Evolutionary conservation across 345 rosid species (phyloP).

Genomic region (Syzygium aromaticum): DNA sequence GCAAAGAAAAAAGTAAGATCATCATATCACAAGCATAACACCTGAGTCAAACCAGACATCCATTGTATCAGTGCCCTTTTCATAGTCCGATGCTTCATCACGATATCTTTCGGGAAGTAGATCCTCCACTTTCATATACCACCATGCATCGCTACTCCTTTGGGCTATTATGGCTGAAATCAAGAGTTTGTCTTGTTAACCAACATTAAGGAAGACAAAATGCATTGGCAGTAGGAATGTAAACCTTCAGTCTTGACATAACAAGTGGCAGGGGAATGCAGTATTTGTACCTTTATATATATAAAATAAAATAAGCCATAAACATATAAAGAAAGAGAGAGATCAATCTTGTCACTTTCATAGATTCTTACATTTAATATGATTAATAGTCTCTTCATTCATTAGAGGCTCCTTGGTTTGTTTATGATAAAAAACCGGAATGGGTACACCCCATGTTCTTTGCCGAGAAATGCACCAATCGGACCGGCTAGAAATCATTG

Average conservation of each 20-base stretch:
- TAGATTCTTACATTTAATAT: slow-evolving; percentile 61
- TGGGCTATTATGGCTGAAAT: slow-evolving; percentile 59
- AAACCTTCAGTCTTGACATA: neutral
- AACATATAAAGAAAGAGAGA: neutral
- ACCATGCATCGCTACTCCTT: slow-evolving; percentile 95
- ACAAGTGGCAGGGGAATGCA: neutral
- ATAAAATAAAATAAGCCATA: neutral
- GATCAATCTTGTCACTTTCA: neutral
- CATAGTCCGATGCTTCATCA: slow-evolving; percentile 65
- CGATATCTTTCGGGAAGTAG: slow-evolving; percentile 74
- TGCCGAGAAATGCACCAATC: slow-evolving; percentile 99
- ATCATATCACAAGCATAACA: slow-evolving; percentile 5
- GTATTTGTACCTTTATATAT: no score
- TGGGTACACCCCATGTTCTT: slow-evolving; percentile 96
- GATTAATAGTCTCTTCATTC: slow-evolving; percentile 78
- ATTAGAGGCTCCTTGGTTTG: slow-evolving; percentile 77
- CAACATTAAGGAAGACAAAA: neutral
- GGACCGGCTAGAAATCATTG: slow-evolving; percentile 91
- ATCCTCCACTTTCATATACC: slow-evolving; percentile 88
- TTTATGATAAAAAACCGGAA: slow-evolving; percentile 84
- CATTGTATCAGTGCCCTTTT: slow-evolving; percentile 95
- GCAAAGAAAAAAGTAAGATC: neutral
- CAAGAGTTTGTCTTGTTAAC: neutral
- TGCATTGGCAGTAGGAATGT: neutral
- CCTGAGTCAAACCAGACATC: slow-evolving; percentile 99